Evolutionary conservation across 1,284 basidiomycete genomes (phyloP).

Genomic region (Ustilago cynodontis): DNA sequence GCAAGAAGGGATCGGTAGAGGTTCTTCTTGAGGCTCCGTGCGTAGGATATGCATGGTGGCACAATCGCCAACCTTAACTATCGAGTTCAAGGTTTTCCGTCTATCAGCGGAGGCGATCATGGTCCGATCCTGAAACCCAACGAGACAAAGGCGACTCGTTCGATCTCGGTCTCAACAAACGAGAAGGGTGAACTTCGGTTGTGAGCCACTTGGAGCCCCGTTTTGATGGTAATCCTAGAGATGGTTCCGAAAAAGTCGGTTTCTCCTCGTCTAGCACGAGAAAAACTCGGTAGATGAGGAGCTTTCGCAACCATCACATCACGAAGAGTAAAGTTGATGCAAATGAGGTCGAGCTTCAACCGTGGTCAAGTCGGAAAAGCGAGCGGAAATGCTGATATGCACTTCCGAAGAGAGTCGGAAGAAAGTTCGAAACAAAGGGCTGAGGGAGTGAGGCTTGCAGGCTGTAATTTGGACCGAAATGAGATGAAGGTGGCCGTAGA

Average conservation of each 20-base stretch:
- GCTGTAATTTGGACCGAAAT: not conserved
- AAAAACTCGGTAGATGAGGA: not conserved
- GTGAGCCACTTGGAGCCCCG: too few relatives aligned
- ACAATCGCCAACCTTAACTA: not conserved
- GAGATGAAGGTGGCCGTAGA: not conserved
- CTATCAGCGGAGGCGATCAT: not conserved
- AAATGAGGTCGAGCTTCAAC: not conserved
- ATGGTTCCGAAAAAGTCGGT: not conserved
- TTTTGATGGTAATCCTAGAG: not conserved
- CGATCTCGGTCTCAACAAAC: too few relatives aligned
- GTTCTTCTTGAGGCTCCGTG: not conserved
- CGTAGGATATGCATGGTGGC: not conserved
- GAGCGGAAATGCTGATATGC: not conserved
- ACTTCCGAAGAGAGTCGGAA: not conserved
- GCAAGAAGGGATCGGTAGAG: not conserved
- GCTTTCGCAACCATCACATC: too few relatives aligned
- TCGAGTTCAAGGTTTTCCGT: not conserved
- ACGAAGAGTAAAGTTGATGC: not conserved
- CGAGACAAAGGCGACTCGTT: not conserved
- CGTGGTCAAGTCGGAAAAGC: not conserved
- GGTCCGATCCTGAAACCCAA: not conserved
- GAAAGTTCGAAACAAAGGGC: slow-evolving; percentile 4
- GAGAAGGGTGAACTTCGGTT: too few relatives aligned
- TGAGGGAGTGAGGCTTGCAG: not conserved
- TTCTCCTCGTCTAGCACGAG: not conserved